phyloP scores from a whole-genome alignment of 768 basidiomycete genomes.

The Mycena floridula region DNA sequence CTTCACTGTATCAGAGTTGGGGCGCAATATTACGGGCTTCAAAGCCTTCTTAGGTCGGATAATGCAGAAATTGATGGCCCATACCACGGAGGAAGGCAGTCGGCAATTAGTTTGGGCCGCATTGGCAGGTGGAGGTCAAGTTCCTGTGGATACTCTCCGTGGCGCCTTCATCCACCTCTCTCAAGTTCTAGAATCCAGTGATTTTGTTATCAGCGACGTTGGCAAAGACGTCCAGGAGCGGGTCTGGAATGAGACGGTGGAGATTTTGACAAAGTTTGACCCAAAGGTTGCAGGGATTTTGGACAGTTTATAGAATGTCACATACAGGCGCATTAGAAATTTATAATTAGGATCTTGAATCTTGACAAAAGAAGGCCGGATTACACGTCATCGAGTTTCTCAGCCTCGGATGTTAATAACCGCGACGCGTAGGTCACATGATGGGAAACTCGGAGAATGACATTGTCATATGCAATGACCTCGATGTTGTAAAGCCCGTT shows the following conservation, averaged over 20 bases:
- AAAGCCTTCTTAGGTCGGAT: background rate
- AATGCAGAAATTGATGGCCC: constrained; percentile 8
- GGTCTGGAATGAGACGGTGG: constrained; percentile 15
- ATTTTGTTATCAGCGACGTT: constrained; percentile 12
- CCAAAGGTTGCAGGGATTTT: constrained; percentile 3
- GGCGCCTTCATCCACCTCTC: constrained; percentile 11
- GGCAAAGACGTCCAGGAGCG: constrained; percentile 10
- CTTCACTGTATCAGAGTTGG: constrained; percentile 14
- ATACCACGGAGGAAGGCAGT: constrained; percentile 16
- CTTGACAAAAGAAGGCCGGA: no score
- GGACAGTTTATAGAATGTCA: no score
- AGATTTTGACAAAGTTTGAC: constrained; percentile 7
- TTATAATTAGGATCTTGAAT: no score
- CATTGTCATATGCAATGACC: no score
- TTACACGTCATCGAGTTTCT: no score
- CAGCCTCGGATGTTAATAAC: no score
- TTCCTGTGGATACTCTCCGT: constrained; percentile 7
- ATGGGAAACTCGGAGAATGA: no score
- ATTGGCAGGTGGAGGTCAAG: background rate
- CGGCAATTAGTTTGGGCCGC: constrained; percentile 12
- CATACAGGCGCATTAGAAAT: no score
- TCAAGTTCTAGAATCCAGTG: constrained; percentile 12
- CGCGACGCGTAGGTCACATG: no score
- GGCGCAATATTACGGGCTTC: background rate
- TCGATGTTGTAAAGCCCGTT: no score